Evolutionary conservation across 495 filamentous ascomycete species (phyloP).

Genomic region (Aspergillus sclerotioniger): DNA sequence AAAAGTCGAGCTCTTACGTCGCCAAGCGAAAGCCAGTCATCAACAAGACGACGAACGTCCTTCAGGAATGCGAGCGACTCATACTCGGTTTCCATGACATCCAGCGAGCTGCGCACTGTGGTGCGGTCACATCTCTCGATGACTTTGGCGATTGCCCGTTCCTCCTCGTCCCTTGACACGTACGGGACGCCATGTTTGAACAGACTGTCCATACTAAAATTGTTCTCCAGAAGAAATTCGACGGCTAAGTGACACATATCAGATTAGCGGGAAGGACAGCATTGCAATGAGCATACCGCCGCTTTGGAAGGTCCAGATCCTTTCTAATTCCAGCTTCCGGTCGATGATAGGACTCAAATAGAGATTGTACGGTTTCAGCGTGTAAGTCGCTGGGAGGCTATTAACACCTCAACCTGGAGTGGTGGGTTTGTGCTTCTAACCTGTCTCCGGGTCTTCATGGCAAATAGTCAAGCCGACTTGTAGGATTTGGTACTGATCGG

Average conservation of each 20-base stretch:
- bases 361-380: constrained; percentile 68
- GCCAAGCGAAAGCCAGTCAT: constrained; percentile 43
- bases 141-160: constrained; percentile 31
- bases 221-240: constrained; percentile 59
- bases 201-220: constrained; percentile 60
- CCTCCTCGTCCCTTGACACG: constrained; percentile 64
- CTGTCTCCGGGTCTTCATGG: constrained; percentile 49
- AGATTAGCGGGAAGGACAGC: neutral
- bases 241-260: constrained; percentile 39
- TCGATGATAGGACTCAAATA: constrained; percentile 56
- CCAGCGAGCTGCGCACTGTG: constrained; percentile 34
- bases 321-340: constrained; percentile 51
- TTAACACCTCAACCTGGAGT: neutral
- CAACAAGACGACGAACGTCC: constrained; percentile 40
- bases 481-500: constrained; percentile 68
- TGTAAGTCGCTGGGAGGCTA: constrained; percentile 47
- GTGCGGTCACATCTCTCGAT: constrained; percentile 30
- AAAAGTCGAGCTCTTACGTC: constrained; percentile 18
- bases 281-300: constrained; percentile 35
- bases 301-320: constrained; percentile 53
- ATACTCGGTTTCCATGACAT: constrained; percentile 53
- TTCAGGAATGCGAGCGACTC: constrained; percentile 57
- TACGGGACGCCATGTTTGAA: constrained; percentile 65
- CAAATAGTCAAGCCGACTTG: constrained; percentile 75
- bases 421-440: constrained; percentile 20